Evolutionary conservation across 495 filamentous ascomycete species (phyloP), one percentile per base, ranked within the genome.

Genomic region (Pyrenula massariospora): DNA sequence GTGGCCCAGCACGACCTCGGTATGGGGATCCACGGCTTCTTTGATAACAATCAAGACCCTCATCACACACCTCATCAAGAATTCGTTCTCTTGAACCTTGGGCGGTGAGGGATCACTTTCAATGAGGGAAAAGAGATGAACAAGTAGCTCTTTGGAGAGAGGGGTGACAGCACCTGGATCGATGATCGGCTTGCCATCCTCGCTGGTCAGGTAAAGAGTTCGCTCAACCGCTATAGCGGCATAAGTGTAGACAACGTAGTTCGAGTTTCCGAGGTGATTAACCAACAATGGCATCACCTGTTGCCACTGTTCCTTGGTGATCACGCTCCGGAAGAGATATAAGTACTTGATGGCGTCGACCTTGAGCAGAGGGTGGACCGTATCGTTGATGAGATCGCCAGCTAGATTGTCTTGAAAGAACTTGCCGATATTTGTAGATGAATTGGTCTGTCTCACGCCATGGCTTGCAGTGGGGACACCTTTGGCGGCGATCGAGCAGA

Each of bases 1-100:
- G 65, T 92, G 86, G 24, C 78, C 70, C 12, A 97, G 73, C 15
- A 95, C 79, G 62, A 73, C 76, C 60, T 95, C 89, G 2, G 82
- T 77, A 54, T 87, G 77, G n/a, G 82, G 74, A 24, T 82, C 63
- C 12, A 89, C 77, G 51, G 82, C 81, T 20, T 95, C 92, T 65
- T 84, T 87, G 66, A 96, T 85, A 56, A 96, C 89, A 58, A 97
- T 88, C 57, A 99, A 74, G 10, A 97, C 90, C 54, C 94, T 80
- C 94, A 99, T 99, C 24, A 96, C 87, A 68, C 94, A 97, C 55
- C 87, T 85, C 91, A 99, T 96, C 59, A 99, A 70, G 67, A 96
- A 99, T 66, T 99, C 94, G 64, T 99, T 97, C 70, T 99, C 94
- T 66, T 97, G 93, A 57, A 97, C 83, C 77, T 96, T 97, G 60